These are phyloP conservation scores for Colletotrichum sublineola DNA, from an alignment of 2,329 filamentous ascomycete species.

Conservation along the genomic window DNA sequence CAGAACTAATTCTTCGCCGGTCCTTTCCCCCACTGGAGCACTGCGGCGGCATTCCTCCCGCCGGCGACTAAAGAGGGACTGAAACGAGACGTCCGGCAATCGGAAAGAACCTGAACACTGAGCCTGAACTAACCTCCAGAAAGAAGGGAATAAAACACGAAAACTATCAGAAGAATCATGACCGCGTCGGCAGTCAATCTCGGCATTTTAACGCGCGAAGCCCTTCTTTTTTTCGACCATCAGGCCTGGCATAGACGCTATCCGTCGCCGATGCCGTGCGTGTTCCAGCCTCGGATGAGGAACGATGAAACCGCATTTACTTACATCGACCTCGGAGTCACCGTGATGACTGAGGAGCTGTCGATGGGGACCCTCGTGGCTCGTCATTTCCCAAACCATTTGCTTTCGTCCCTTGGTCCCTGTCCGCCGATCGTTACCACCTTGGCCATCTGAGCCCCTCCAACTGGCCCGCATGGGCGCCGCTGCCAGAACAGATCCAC, in stretches of 20 bases:
- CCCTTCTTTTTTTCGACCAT: too few relatives aligned
- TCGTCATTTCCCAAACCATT: conserved; percentile 36
- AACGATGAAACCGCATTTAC: conserved; percentile 4
- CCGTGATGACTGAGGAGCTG: conserved; percentile 41
- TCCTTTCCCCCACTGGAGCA: neutral
- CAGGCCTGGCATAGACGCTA: neutral
- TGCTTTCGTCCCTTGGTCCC: conserved; percentile 24
- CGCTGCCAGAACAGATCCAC: conserved; percentile 25
- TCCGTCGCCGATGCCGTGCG: neutral
- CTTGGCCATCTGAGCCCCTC: conserved; percentile 28
- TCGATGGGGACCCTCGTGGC: conserved; percentile 29
- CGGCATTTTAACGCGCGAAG: conserved; percentile 22
- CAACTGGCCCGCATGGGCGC: conserved; percentile 26
- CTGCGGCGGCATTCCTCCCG: conserved; percentile 23
- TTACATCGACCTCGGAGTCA: conserved; percentile 38
- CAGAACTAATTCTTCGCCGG: neutral
- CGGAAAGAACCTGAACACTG: conserved; percentile 10
- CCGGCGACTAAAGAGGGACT: conserved; percentile 24
- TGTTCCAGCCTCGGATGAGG: neutral
- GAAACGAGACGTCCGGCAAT: conserved; percentile 34
- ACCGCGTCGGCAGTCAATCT: conserved; percentile 22
- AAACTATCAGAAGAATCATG: neutral
- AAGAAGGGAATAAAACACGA: neutral
- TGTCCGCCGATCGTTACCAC: conserved; percentile 38
- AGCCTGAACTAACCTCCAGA: neutral